phyloP scores from a whole-genome alignment of 257 asterid genomes.

The Solanum bukasovii region DNA sequence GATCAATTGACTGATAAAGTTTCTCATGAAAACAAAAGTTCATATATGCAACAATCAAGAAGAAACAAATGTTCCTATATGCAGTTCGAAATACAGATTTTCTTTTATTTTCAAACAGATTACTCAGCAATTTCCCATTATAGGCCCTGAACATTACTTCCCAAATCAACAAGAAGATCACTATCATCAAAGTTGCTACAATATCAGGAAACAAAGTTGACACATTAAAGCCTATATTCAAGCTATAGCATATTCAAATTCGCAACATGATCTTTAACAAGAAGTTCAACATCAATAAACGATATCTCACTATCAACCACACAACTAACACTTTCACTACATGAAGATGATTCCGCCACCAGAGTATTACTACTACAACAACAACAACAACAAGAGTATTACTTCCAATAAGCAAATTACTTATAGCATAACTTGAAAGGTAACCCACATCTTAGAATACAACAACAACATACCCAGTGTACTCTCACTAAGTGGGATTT shows the following conservation, averaged over 20 bases:
- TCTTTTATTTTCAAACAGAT: neutral
- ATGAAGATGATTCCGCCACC: neutral
- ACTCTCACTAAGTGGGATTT: neutral
- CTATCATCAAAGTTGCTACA: neutral
- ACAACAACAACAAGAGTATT: neutral
- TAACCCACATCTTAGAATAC: neutral
- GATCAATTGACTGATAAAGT: neutral
- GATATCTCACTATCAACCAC: neutral
- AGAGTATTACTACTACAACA: neutral
- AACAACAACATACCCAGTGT: neutral
- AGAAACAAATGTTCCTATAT: neutral
- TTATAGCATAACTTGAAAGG: neutral
- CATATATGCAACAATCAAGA: neutral
- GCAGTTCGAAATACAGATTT: neutral
- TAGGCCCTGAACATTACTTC: neutral
- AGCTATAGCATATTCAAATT: neutral
- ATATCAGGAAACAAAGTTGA: neutral
- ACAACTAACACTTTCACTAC: neutral
- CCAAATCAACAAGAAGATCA: neutral
- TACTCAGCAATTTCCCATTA: neutral
- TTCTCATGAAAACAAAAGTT: neutral
- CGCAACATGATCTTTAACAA: neutral
- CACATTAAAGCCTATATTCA: neutral
- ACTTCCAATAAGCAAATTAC: neutral
- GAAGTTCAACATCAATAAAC: neutral